Conservation (phyloP, 192 early-diverging fungal genomes). For the Coemansia sp. region DNA sequence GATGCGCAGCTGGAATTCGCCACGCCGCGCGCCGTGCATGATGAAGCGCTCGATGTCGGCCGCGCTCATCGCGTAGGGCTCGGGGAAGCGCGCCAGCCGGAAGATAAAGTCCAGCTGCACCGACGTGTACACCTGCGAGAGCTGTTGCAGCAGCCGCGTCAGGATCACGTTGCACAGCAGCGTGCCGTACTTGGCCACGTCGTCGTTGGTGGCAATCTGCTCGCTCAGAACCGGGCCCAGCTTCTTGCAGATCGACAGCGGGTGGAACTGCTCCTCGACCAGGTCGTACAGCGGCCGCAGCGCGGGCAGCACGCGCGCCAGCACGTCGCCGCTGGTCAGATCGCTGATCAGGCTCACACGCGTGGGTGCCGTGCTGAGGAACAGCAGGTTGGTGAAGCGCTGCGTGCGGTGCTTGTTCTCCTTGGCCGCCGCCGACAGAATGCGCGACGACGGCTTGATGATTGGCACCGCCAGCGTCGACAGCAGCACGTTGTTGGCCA, state of each 20-base stretch:
- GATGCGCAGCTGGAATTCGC: slow-evolving; percentile 91
- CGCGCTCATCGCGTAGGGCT: slow-evolving; percentile 77
- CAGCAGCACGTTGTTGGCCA: slow-evolving; percentile 89
- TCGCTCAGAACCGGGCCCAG: slow-evolving; percentile 80
- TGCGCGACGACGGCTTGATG: slow-evolving; percentile 76
- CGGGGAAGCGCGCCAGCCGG: slow-evolving; percentile 81
- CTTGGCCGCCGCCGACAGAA: slow-evolving; percentile 64
- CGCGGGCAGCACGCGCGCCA: slow-evolving; percentile 81
- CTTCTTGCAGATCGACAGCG: slow-evolving; percentile 96
- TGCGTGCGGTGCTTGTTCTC: slow-evolving; percentile 75
- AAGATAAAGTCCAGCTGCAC: slow-evolving; percentile 94
- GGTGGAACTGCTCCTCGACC: slow-evolving; percentile 98
- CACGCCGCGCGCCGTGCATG: slow-evolving; percentile 95
- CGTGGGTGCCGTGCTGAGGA: slow-evolving; percentile 76
- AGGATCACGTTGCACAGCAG: slow-evolving; percentile 94
- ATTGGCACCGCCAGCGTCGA: slow-evolving; percentile 96
- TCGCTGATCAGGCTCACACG: slow-evolving; percentile 88
- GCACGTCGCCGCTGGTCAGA: slow-evolving; percentile 81
- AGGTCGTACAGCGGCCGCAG: slow-evolving; percentile 90
- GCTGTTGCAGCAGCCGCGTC: slow-evolving; percentile 95
- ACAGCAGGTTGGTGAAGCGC: slow-evolving; percentile 83
- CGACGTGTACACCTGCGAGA: slow-evolving; percentile 97
- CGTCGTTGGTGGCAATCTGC: slow-evolving; percentile 62
- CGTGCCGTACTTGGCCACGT: slow-evolving; percentile 84
- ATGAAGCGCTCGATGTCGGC: slow-evolving; percentile 96